A percentile compares a stretch with the other conserved stretches of the same genome.
These are phyloP conservation scores for Litsea cubeba DNA, from an alignment of 164 flowering plant species.

Conservation along the genomic window DNA sequence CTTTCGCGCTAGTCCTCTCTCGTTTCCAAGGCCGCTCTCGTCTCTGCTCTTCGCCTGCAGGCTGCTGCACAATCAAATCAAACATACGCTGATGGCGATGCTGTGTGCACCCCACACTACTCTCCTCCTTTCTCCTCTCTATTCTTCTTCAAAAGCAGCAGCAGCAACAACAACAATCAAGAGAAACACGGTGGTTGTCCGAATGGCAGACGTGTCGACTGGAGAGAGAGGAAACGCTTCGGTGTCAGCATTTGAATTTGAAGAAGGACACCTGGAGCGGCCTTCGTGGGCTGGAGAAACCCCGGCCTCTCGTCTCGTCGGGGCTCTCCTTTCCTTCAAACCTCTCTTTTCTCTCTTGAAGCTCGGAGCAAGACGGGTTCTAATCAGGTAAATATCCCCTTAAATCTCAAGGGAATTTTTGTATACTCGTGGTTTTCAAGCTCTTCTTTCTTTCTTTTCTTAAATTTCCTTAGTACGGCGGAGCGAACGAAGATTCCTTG, in stretches of 20 bases:
- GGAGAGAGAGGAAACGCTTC: not conserved
- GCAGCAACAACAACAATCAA: not conserved
- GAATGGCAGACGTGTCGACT: not conserved
- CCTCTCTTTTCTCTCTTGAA: slow-evolving; percentile 55
- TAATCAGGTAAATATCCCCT: slow-evolving; percentile 38
- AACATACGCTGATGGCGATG: not conserved
- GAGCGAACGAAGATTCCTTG: slow-evolving; percentile 70
- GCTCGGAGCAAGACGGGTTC: slow-evolving; percentile 62
- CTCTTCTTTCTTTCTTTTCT: not conserved
- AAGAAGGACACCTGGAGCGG: slow-evolving; percentile 50
- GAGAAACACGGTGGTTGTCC: not conserved
- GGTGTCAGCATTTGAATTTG: slow-evolving; percentile 20
- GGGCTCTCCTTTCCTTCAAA: slow-evolving; percentile 52
- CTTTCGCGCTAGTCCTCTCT: no score
- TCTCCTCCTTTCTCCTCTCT: not conserved
- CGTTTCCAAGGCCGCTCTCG: no score
- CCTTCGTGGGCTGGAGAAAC: slow-evolving; percentile 64
- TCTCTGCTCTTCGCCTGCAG: no score
- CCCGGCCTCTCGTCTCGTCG: slow-evolving; percentile 56
- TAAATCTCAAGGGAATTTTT: not conserved
- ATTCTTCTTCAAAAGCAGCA: not conserved
- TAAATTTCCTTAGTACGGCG: slow-evolving; percentile 48
- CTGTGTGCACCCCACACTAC: not conserved
- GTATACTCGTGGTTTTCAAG: not conserved
- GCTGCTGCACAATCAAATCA: no score